Evolutionary conservation across 257 asterid genomes (phyloP), one percentile per base, ranked within the genome.

Genomic region (Nicotiana benthamiana): DNA sequence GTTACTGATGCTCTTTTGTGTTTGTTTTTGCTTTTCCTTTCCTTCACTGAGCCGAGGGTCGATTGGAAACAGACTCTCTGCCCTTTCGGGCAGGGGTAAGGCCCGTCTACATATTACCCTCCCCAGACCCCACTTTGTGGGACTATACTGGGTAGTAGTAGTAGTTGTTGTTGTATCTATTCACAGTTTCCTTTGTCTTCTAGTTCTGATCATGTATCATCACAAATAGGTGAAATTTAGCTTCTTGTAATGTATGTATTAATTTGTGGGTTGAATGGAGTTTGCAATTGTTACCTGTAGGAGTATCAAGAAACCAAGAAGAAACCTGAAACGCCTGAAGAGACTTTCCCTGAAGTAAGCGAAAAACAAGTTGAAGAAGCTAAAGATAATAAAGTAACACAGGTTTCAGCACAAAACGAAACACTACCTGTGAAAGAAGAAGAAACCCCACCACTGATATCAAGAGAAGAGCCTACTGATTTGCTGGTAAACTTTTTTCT

Each of bases 391-490:
- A 86, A 86, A 82, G 88, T 85, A 43, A 74, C 67, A 54, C 83
- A 77, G 62, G 75, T 52, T 64, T 75, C 82, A 12, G 27, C 43
- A 63, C 61, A 67, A 54, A 86, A 86, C 63, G 91, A 86, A 84
- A 79, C 84, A 15, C 63, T 53, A 28, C 24, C 81, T 16, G 75
- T 36, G 17, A 79, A 79, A 68, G 88, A 84, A 56, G 90, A 85
- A 81, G 81, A 60, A 30, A 70, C 81, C 81, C 82, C 87, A 48
- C 17, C 79, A 51, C 52, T 84, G 62, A 64, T 82, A 83, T 72
- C 88, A 82, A 60, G 75, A 10, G 88, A 89, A 34, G 90, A 89
- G 30, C 89, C 92, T 75, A 67, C 52, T 74, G 98, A 94, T 89
- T 81, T 94, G 28, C 95, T 92, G 48, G 98, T 92, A 85, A 68